Percentiles rank a stretch among this genome's conserved stretches.
These are phyloP conservation scores for Pochonia chlamydosporia DNA, from an alignment of 2,329 filamentous ascomycete species.

Conservation along the genomic window DNA sequence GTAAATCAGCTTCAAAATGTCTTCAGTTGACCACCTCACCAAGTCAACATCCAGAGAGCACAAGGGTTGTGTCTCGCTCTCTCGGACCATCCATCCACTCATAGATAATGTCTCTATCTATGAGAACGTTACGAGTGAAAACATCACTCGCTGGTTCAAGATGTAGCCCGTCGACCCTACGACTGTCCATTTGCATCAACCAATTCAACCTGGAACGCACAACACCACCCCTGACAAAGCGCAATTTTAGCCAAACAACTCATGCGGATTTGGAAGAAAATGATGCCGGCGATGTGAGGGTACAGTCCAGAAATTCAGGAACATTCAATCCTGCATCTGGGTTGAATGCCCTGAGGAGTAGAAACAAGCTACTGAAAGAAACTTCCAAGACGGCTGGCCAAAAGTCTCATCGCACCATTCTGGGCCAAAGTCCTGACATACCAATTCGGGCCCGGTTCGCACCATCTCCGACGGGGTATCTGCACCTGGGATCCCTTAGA, in stretches of 20 bases:
- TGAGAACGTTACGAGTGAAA: conserved; percentile 2
- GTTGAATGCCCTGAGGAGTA: conserved; percentile 12
- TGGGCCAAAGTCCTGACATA: conserved; percentile 47
- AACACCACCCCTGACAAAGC: neutral
- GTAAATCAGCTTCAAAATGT: no score
- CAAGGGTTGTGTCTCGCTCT: neutral
- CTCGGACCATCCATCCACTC: neutral
- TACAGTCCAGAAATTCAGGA: neutral
- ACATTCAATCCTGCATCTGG: conserved; percentile 2
- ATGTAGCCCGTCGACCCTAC: neutral
- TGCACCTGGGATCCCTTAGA: conserved; percentile 85
- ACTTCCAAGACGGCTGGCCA: conserved; percentile 1
- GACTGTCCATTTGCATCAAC: neutral
- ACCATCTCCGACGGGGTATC: conserved; percentile 87
- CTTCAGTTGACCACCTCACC: no score
- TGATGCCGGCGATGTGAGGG: no score
- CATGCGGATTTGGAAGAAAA: neutral
- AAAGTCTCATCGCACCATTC: conserved; percentile 19
- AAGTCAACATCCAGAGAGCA: no score
- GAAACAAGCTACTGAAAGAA: conserved; percentile 17
- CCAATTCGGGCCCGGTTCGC: conserved; percentile 67
- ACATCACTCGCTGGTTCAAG: conserved; percentile 4
- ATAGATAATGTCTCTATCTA: conserved; percentile 9
- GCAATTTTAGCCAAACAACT: neutral
- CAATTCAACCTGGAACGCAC: neutral